A percentile compares a stretch with the other conserved stretches of the same genome.
phyloP scores from a whole-genome alignment of 1,284 basidiomycete genomes.

The Cutaneotrichosporon cutaneum region DNA sequence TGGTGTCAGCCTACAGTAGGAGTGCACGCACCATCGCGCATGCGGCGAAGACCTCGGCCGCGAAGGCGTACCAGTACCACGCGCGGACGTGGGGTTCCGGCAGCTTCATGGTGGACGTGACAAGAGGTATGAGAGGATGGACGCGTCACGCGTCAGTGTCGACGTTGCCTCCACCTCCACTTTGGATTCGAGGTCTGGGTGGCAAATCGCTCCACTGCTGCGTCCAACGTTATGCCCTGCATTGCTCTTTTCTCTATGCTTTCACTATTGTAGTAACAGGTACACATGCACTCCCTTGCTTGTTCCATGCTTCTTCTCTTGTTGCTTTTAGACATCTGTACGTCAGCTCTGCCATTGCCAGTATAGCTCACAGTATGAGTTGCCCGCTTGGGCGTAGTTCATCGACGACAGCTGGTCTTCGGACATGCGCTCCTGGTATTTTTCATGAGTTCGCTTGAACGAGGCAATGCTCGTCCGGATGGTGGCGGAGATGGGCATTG shows the following conservation, averaged over 20 bases:
- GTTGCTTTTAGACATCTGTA: slow-evolving; percentile 6
- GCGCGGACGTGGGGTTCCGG: slow-evolving; percentile 35
- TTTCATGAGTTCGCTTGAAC: slow-evolving; percentile 53
- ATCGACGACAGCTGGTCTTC: slow-evolving; percentile 85
- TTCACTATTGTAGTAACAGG: neutral
- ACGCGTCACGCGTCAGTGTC: neutral
- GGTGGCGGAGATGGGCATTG: slow-evolving; percentile 85
- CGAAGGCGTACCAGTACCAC: slow-evolving; percentile 51
- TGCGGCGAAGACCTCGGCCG: slow-evolving; percentile 49
- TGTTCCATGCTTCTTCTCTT: neutral
- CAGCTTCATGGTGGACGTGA: slow-evolving; percentile 8
- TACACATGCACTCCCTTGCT: neutral
- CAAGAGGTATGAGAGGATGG: neutral
- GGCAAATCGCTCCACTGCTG: neutral
- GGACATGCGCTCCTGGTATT: slow-evolving; percentile 80
- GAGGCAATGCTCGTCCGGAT: slow-evolving; percentile 79
- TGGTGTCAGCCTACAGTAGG: slow-evolving; percentile 13
- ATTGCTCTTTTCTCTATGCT: slow-evolving; percentile 4
- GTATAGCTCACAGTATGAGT: slow-evolving; percentile 72
- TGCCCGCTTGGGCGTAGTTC: slow-evolving; percentile 84
- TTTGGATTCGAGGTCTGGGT: neutral
- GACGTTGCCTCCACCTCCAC: slow-evolving; percentile 2
- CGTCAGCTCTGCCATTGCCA: neutral
- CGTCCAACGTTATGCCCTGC: slow-evolving; percentile 2
- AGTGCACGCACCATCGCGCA: slow-evolving; percentile 37